Evolutionary conservation across 805 yeast genomes (phyloP).

Genomic region (Myxozyma lipomycoides): DNA sequence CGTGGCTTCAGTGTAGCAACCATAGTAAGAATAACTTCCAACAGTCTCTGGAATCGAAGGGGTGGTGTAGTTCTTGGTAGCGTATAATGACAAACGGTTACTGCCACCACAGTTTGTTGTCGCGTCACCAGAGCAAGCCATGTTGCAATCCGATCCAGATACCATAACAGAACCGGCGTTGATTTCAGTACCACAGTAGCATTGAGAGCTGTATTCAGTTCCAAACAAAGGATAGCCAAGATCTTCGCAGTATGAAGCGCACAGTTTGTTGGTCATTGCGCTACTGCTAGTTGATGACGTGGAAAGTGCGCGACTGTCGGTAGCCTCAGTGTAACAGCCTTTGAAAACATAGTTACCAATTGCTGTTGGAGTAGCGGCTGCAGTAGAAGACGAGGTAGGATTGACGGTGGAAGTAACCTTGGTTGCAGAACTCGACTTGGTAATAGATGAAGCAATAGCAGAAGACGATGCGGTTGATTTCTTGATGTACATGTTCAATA

Average conservation of each 20-base stretch:
- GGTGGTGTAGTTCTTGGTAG: background rate
- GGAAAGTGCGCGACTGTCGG: background rate
- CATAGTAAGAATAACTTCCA: background rate
- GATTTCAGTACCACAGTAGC: background rate
- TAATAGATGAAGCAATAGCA: background rate
- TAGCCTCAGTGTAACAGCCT: background rate
- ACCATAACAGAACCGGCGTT: background rate
- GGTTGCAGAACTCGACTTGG: background rate
- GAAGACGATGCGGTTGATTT: background rate
- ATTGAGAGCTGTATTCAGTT: slow-evolving; percentile 2
- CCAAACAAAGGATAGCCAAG: slow-evolving; percentile 3
- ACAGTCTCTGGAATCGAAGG: background rate
- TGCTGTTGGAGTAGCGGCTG: background rate
- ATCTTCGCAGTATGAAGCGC: background rate
- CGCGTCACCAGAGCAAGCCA: background rate
- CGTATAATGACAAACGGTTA: background rate
- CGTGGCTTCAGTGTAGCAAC: background rate
- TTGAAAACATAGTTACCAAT: background rate
- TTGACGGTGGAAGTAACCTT: background rate
- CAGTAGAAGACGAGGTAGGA: background rate
- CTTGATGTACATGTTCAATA: background rate
- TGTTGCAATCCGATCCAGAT: background rate
- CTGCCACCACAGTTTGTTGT: background rate
- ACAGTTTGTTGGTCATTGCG: background rate
- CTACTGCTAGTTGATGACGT: background rate